Base-by-base conservation (phyloP, 768 basidiomycete species). In the Myochromella boudieri region DNA sequence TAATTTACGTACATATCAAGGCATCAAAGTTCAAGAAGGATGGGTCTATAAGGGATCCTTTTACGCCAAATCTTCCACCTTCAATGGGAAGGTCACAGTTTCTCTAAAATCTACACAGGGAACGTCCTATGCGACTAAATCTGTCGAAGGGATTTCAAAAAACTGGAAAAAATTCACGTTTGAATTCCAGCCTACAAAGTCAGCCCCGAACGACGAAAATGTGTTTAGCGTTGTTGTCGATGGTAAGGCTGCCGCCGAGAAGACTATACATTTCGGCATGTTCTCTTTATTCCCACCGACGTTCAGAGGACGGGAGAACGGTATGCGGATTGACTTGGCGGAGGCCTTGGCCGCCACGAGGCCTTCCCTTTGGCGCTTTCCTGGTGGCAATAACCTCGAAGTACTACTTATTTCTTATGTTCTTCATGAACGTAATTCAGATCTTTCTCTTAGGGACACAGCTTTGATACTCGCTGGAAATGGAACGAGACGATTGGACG, bases 341-440 rank as follows among this genome's bases (percentile, higher is more conserved):
- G 42, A 43, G 42, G 42, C 33, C 11, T 33, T 44, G 11, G 32
- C 10, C 12, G 43, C 34, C 22, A 44, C 36, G 43, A 36, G 25
- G n/a, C 33, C 43, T 8, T 9, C 37, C 3, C 80, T 84, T 61
- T 84, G 81, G 68, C 72, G 85, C 27, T 76, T 85, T 54, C 85
- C 84, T 8, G 85, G 85, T 15, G 85, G 85, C 7, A 84, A 82
- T 49, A 84, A 84, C 53, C 61, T 84, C 37, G 83, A 78, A 51
- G 70, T 73, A 44, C 12, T n/a, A n/a, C n/a, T 14, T 40, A 8
- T 15, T 37, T 9, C 37, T 3, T 34, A 15, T 36, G 22, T 49
- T 32, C 20, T 59, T 24, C 9, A 39, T 29, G 17, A 33, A n/a
- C n/a, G n/a, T n/a, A n/a, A n/a, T n/a, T n/a, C n/a, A 25, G 21